Evolutionary conservation across 768 basidiomycete species (phyloP), one percentile per base, ranked within the genome.

Genomic region (Mycena olivaceomarginata): DNA sequence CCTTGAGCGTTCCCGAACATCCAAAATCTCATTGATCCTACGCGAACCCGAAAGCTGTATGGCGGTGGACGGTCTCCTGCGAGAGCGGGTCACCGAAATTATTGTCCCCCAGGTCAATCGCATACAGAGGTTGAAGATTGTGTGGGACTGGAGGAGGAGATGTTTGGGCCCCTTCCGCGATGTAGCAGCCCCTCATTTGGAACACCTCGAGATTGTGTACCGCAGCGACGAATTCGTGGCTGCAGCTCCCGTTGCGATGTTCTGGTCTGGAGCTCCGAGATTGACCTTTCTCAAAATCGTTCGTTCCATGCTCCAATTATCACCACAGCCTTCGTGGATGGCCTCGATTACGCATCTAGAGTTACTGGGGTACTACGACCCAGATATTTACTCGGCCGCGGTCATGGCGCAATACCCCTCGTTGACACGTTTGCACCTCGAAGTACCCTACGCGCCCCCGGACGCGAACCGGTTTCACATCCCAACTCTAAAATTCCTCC

Each of bases 401-500:
- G 16, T 66, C 45, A 46, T 45, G 12, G 45, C 64, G 4, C 64
- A 66, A 45, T 66, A 25, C 43, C 64, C 64, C 12, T 16, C 3
- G 25, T 48, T 66, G 41, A 11, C 31, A 20, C 64, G 48, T 66
- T 31, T 66, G 25, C 18, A 66, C 22, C 20, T 45, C 45, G 45
- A 66, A 45, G 1, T 15, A 6, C 5, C 13, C 46, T 48, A 16
- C 46, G 18, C 4, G 31, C 31, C 31, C 22, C 57, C 13, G 46
- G 5, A 25, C 10, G 10, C 10, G 43, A 13, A 43, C 22, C 43
- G 20, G 22, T 13, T 45, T 16, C 22, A 31, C n/a, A 65, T 68
- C 67, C 48, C 53, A 20, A 56, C 51, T n/a, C 67, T 68, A 18
- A 56, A 68, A 41, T 46, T 15, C 18, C 59, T 70, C 43, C 41